phyloP scores from a whole-genome alignment of 306 rosid species.

The Prunus davidiana region DNA sequence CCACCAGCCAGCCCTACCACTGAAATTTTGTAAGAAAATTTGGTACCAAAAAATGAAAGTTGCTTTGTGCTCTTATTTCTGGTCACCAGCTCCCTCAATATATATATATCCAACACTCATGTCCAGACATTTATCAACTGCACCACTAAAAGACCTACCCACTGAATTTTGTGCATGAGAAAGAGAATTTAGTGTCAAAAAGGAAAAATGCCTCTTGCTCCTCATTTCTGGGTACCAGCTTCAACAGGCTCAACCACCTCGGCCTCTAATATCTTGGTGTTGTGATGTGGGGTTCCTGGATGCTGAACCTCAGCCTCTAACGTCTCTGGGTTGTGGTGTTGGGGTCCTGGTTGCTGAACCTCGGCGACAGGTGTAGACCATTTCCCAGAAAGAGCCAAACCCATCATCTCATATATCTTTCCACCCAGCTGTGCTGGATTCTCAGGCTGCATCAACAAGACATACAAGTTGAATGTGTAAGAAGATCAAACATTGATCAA shows the following conservation, averaged over 20 bases:
- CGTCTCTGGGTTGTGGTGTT: slow-evolving; percentile 20
- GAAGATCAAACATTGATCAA: not conserved
- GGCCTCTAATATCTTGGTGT: slow-evolving; percentile 28
- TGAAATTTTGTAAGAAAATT: not conserved
- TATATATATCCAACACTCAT: not conserved
- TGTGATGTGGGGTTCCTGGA: slow-evolving; percentile 24
- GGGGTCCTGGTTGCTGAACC: slow-evolving; percentile 31
- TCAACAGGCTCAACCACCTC: slow-evolving; percentile 61
- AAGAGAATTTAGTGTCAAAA: not conserved
- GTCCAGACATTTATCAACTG: not conserved
- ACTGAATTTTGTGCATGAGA: not conserved
- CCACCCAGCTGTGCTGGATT: slow-evolving; percentile 96
- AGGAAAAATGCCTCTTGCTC: not conserved
- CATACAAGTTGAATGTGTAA: not conserved
- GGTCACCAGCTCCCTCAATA: not conserved
- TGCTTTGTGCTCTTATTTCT: not conserved
- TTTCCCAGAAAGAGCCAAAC: slow-evolving; percentile 69
- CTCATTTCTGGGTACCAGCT: slow-evolving; percentile 59
- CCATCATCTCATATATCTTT: slow-evolving; percentile 96
- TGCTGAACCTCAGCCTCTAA: slow-evolving; percentile 34
- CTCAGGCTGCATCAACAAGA: slow-evolving; percentile 71
- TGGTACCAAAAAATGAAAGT: not conserved
- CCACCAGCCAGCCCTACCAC: not conserved
- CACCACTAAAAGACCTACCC: not conserved
- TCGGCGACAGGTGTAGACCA: slow-evolving; percentile 48